Conservation (phyloP, 345 rosid genomes). For the Sonneratia caseolaris region DNA sequence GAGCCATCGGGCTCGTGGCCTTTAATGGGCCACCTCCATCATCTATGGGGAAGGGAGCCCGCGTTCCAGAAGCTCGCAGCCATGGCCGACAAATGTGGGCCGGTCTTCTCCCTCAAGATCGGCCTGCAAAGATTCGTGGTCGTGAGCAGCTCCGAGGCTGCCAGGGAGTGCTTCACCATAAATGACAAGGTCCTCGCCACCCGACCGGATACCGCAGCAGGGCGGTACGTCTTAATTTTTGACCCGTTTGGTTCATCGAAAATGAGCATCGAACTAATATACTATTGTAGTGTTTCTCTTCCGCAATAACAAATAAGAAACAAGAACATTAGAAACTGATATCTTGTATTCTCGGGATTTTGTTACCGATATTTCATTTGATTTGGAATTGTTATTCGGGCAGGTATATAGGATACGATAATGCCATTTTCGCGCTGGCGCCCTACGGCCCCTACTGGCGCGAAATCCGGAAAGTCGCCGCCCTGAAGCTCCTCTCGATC, state of each 20-base stretch:
- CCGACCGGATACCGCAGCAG: constrained; percentile 3
- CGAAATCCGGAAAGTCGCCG: constrained; percentile 3
- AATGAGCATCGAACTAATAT: too few species aligned
- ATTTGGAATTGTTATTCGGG: not conserved
- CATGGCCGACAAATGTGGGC: constrained; percentile 11
- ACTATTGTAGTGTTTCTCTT: too few species aligned
- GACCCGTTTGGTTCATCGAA: too few species aligned
- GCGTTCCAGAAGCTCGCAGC: constrained; percentile 5
- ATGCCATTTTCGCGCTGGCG: constrained; percentile 7
- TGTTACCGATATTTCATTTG: too few species aligned
- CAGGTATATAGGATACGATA: constrained; percentile 11
- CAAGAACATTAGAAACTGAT: too few species aligned
- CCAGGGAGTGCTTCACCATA: constrained; percentile 9
- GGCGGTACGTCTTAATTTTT: not conserved
- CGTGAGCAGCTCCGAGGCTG: constrained; percentile 11
- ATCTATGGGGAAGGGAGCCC: constrained; percentile 4
- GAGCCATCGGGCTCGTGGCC: constrained; percentile 14
- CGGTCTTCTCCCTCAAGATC: constrained; percentile 10
- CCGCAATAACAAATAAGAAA: too few species aligned
- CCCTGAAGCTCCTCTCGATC: constrained; percentile 13
- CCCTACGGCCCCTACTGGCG: constrained; percentile 13
- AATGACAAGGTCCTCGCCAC: constrained; percentile 6
- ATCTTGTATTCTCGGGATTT: too few species aligned
- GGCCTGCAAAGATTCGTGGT: constrained; percentile 6
- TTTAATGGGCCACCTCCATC: constrained; percentile 18